Percentiles rank a stretch among this genome's conserved stretches.
Conservation (phyloP, 2,329 filamentous ascomycete species). For the Macrophomina tecta region DNA sequence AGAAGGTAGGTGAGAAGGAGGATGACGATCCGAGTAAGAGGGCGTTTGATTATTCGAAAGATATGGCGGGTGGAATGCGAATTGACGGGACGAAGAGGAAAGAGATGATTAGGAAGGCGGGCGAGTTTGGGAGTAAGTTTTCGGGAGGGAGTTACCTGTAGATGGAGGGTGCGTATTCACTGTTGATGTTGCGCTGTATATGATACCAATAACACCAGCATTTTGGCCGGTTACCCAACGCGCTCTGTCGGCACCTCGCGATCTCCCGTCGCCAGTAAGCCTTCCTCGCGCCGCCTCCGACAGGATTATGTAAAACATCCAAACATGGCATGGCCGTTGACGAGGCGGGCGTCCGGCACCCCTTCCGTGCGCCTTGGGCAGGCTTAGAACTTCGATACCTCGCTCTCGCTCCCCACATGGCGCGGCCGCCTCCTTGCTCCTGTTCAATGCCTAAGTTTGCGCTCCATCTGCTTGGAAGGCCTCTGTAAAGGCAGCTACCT, state of each 20-base stretch:
- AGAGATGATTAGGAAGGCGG: slow-evolving; percentile 79
- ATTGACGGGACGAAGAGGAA: slow-evolving; percentile 75
- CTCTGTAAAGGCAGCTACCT: background rate
- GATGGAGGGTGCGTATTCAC: background rate
- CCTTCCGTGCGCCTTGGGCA: background rate
- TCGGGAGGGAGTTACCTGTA: slow-evolving; percentile 71
- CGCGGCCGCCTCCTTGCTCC: background rate
- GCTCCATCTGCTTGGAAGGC: background rate
- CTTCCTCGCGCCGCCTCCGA: background rate
- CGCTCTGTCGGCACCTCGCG: no score
- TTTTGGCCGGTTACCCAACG: background rate
- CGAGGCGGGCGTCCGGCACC: no score
- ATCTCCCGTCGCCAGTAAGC: background rate
- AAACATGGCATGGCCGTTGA: no score
- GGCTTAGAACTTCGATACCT: background rate
- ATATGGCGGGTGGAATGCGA: slow-evolving; percentile 78
- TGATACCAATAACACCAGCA: background rate
- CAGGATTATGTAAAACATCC: no score
- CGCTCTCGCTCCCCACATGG: background rate
- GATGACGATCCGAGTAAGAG: slow-evolving; percentile 87
- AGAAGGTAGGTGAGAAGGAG: slow-evolving; percentile 65
- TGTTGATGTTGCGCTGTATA: background rate
- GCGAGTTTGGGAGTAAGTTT: slow-evolving; percentile 83
- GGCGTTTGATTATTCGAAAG: slow-evolving; percentile 90
- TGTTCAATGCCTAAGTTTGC: background rate